Base-by-base conservation (phyloP, 345 rosid genomes). In the Rubroshorea leprosula region DNA sequence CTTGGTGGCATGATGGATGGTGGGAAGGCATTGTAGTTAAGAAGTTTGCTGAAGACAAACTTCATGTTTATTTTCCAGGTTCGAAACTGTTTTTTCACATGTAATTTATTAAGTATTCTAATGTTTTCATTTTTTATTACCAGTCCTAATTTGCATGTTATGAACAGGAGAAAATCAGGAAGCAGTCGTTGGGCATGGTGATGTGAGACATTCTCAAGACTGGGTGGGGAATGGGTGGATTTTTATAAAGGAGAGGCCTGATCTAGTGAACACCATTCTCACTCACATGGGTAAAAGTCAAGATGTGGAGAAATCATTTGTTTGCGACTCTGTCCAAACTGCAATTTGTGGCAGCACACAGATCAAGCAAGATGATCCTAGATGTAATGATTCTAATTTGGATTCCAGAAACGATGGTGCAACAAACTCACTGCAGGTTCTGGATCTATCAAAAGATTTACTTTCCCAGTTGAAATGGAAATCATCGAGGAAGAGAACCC, bases 1-100 rank as follows among this genome's bases (percentile, higher is more conserved):
- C 64, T n/a, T 87, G 95, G 96, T 66, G 86, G 85, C 74, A 77
- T 72, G 84, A 81, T 62, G 93, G 85, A 10, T 90, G 96, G 96
- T 85, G 88, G 85, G 97, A 90, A 76, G 97, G 97, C 59, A 80
- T 87, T 13, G 85, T 83, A 46, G 50, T 74, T 68, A 66, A 54
- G 53, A 72, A 80, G 68, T 79, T 73, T 44, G 72, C 82, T 23
- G 80, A 79, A 57, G 84, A 74, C 50, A 77, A 65, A 64, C 55
- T 81, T 49, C 71, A 55, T 66, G 83, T 87, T 55, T 85, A 74
- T 74, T 76, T 90, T 57, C 83, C 89, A 76, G 96, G 97, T 90
- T 15, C 20, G 85, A 65, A 68, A 61, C 8, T 47, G 45, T 51
- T 64, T 43, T 4, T 51, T 57, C 9, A 16, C 27, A 29, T 11